These are phyloP conservation scores for Macrotyloma uniflorum DNA, from an alignment of 306 rosid species.

Conservation along the genomic window DNA sequence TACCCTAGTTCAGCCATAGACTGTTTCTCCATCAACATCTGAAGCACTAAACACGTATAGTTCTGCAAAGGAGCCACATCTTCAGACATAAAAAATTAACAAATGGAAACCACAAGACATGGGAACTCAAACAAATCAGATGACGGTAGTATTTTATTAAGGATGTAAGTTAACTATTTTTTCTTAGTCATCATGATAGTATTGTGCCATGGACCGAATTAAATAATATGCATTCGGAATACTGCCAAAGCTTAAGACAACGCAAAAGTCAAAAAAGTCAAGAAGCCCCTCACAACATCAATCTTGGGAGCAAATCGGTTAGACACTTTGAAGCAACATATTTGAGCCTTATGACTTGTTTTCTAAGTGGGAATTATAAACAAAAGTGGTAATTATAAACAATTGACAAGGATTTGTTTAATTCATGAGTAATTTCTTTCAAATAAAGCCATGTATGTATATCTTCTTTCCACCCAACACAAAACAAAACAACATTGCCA, in stretches of 20 bases:
- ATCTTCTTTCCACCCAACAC: neutral
- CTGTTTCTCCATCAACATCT: conserved; percentile 12
- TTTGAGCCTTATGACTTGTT: neutral
- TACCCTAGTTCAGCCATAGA: neutral
- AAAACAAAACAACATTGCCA: conserved; percentile 19
- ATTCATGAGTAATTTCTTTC: neutral
- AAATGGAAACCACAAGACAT: conserved; percentile 18
- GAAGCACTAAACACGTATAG: neutral
- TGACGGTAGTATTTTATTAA: neutral
- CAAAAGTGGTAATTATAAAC: neutral
- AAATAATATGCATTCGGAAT: conserved; percentile 11
- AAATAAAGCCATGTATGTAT: too few relatives aligned
- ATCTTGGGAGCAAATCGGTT: conserved; percentile 1
- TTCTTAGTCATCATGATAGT: neutral
- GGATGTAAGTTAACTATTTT: neutral
- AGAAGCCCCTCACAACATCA: conserved; percentile 29
- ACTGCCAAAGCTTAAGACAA: conserved; percentile 34
- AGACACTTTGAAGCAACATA: neutral
- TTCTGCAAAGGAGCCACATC: conserved; percentile 18
- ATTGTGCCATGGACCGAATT: neutral
- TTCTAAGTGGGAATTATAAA: conserved; percentile 14
- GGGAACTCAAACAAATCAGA: conserved; percentile 32
- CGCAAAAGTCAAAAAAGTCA: conserved; percentile 39
- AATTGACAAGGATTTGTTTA: neutral
- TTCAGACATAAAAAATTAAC: neutral